A percentile compares a stretch with the other conserved stretches of the same genome.
Conservation (phyloP, 306 rosid genomes). For the Rubus idaeus region DNA sequence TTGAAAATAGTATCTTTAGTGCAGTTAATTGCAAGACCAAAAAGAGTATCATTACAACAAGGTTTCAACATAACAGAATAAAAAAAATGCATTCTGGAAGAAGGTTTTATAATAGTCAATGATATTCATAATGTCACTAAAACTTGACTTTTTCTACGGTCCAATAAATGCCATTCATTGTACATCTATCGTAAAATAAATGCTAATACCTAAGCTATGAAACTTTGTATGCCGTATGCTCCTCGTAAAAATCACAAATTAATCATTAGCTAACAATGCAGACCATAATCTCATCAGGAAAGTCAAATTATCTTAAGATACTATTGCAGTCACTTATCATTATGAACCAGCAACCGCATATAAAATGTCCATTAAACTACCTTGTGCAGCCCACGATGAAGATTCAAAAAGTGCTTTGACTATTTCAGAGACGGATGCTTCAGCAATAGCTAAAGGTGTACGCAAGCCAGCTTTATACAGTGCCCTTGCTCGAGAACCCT, state of each 20-base stretch:
- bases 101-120: neutral
- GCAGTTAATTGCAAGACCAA: neutral
- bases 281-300: conserved; percentile 2
- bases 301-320: neutral
- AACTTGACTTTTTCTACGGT: neutral
- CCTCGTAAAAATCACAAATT: neutral
- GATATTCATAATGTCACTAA: neutral
- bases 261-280: conserved; percentile 8
- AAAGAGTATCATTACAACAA: neutral
- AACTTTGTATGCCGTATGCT: neutral
- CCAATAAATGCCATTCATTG: neutral
- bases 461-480: conserved; percentile 94
- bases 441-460: conserved; percentile 89
- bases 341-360: neutral
- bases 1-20: neutral
- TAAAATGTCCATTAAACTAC: conserved; percentile 39
- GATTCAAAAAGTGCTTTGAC: conserved; percentile 87
- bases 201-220: conserved; percentile 2
- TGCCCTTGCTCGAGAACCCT: conserved; percentile 99
- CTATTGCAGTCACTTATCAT: neutral
- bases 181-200: neutral
- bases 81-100: neutral
- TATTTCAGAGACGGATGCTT: conserved; percentile 81
- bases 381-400: conserved; percentile 84
- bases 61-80: neutral